Evolutionary conservation across 805 yeast genomes (phyloP), one percentile per base, ranked within the genome.

Genomic region (Teunomyces cretensis): DNA sequence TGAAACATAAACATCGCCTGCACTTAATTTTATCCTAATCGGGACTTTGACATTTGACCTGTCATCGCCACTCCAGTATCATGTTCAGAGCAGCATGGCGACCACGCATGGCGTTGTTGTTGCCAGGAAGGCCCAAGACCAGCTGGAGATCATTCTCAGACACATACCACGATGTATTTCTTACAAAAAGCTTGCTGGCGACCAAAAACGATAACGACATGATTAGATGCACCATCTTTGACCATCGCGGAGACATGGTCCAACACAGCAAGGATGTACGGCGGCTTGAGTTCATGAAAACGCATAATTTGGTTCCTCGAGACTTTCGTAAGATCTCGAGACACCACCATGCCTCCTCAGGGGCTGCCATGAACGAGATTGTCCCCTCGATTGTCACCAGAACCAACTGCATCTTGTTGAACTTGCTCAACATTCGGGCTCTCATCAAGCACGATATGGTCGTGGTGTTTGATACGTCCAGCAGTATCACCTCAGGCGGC

Each of bases 361-460:
- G 46, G n/a, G 44, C 49, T 11, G 52, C 52, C 1, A 53, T 60
- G 35, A 60, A 62, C 44, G 84, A 79, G 51, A 76, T 80, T 26
- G 84, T 80, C n/a, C 84, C 84, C 0, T 74, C 81, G 31, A 65
- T 80, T 2, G 61, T 79, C 41, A 71, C 78, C 1, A 60, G 83
- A 33, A 68, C 70, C 11, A 62, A 73, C 49, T 69, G 78, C 27
- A 74, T 80, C 11, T 54, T 80, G 17, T 53, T 80, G 36, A 78
- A 71, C 54, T 58, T 80, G 19, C 60, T 78, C 30, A 77, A 79
- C 52, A 70, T 79, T 9, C 63, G 78, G 38, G 81, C 83, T 5
- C 60, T 80, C 49, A 75, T 80, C 44, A 78, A 76, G 51, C 60
- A 70, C n/a, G 80, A 80, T 50, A 64, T 69, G 11, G 77, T 80